phyloP scores from a whole-genome alignment of 2,329 filamentous ascomycete genomes.

The Venturiaceae sp. region DNA sequence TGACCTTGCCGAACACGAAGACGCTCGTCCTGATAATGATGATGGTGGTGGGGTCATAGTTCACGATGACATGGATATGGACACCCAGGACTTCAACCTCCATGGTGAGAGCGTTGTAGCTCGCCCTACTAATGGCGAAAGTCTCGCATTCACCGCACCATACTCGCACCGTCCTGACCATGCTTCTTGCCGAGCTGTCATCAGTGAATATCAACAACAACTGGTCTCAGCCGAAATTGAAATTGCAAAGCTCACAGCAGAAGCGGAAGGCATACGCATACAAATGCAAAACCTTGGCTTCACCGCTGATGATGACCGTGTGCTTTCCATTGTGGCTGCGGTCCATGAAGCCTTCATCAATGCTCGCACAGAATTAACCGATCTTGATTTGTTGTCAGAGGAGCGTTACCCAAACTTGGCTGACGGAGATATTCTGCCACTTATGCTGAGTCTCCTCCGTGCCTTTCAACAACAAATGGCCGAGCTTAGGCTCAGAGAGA shows the following conservation, averaged over 20 bases:
- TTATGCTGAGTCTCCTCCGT: background rate
- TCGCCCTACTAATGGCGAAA: background rate
- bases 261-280: background rate
- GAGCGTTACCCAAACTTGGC: background rate
- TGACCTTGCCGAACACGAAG: background rate
- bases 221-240: background rate
- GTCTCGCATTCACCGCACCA: background rate
- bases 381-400: background rate
- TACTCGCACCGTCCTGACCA: background rate
- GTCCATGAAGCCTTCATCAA: background rate
- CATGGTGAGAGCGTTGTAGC: background rate
- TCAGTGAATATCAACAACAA: background rate
- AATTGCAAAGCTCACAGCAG: background rate
- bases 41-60: background rate
- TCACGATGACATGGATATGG: background rate
- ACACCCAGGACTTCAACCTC: background rate
- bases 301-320: background rate
- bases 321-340: background rate
- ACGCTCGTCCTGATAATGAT: background rate
- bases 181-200: background rate
- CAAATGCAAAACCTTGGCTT: background rate
- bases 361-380: background rate
- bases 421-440: background rate
- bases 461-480: background rate
- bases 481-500: background rate